Base-by-base conservation (phyloP, 2,329 filamentous ascomycete genomes). In the Xylariaceae sp. region DNA sequence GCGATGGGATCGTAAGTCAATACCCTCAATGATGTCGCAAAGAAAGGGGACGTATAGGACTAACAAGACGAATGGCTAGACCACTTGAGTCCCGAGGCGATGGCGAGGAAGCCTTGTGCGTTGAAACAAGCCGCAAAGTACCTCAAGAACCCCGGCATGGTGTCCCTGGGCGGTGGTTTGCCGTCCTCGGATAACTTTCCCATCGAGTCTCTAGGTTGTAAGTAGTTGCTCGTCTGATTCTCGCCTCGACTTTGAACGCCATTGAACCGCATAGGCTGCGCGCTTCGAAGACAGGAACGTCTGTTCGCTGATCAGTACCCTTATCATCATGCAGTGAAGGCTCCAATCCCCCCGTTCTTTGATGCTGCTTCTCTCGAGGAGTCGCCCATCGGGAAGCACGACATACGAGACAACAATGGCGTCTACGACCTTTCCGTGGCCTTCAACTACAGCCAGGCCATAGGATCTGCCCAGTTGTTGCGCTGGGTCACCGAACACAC, bases 401-500 rank as follows among this genome's bases (percentile, higher is more conserved):
- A 97, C 75, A 84, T 88, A 18, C 59, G 58, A 11, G 65, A 67
- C n/a, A 64, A 66, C 17, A 67, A 68, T 23, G 70, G 68, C 48
- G 75, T 77, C 42, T 83, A 83, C 67, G 94, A 99, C 75, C 83
- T 99, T 55, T 85, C 89, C 51, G 90, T 95, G 63, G 89, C 89
- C 1, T 86, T 97, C 72, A 97, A 99, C 76, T 99, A 99, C 73
- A 90, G 89, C 39, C 92, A 96, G 76, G 87, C 92, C 7, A 86
- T 86, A 15, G 94, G 94, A 15, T 85, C 90, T 9, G 88, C 91
- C 2, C 94, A 96, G 76, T 80, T 99, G 73, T 78, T 97, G 63
- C 87, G 94, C 61, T 97, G 89, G 77, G 81, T 97, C 54, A 95
- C 92, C 0, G 94, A 99, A 78, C 94, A 97, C 75, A 96, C 92